Percentiles rank a stretch among this genome's conserved stretches.
These are phyloP conservation scores for Dentipellis sp. DNA, from an alignment of 768 basidiomycete species.

Conservation along the genomic window DNA sequence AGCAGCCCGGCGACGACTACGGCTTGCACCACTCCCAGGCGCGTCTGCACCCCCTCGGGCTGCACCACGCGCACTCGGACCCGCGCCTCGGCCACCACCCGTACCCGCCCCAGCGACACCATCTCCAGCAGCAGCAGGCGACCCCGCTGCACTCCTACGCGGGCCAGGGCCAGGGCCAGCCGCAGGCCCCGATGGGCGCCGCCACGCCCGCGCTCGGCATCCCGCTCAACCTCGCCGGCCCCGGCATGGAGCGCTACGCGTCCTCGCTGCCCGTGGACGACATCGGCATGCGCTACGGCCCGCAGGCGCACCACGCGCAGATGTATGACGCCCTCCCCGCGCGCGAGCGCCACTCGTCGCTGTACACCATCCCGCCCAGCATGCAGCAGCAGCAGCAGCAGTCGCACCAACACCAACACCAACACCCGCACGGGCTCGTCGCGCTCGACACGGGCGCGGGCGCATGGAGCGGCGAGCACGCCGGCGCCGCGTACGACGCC, in stretches of 20 bases:
- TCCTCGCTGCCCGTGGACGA: neutral
- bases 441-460: too few relatives aligned
- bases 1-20: slow-evolving; percentile 5
- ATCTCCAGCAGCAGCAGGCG: slow-evolving; percentile 1
- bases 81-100: slow-evolving; percentile 7
- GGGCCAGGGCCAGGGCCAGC: slow-evolving; percentile 3
- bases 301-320: neutral
- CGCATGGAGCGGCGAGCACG: too few relatives aligned
- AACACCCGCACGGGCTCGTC: neutral
- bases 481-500: neutral
- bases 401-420: neutral
- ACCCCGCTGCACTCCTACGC: slow-evolving; percentile 4
- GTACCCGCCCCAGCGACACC: slow-evolving; percentile 1
- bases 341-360: neutral
- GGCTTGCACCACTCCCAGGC: slow-evolving; percentile 3
- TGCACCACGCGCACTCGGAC: slow-evolving; percentile 6
- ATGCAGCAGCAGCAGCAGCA: neutral
- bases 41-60: neutral
- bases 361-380: neutral
- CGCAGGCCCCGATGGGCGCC: too few relatives aligned
- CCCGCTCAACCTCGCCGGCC: neutral
- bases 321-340: neutral
- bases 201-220: neutral
- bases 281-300: neutral
- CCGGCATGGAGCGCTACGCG: neutral